Conservation (phyloP, 2,329 filamentous ascomycete genomes). For the Botrytis cinerea region DNA sequence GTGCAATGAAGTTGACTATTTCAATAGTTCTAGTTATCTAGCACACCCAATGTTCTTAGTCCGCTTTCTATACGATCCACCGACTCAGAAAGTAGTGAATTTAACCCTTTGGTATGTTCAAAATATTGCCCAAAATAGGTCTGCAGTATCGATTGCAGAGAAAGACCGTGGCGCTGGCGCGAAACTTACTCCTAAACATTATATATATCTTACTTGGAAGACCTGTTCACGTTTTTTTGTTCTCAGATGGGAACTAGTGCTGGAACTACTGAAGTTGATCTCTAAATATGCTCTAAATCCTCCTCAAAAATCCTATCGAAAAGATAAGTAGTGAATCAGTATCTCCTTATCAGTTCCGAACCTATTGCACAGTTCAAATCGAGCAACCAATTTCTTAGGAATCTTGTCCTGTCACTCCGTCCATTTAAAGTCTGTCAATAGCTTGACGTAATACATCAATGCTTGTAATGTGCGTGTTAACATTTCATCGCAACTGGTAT, state of each 20-base stretch:
- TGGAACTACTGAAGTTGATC: not conserved
- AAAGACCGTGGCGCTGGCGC: not conserved
- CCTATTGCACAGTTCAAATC: not conserved
- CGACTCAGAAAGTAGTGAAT: not conserved
- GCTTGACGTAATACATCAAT: not conserved
- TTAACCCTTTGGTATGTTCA: not conserved
- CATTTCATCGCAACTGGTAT: accelerated
- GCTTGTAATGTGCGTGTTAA: accelerated
- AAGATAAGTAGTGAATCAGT: not conserved
- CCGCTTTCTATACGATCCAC: not conserved
- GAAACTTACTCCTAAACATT: not conserved
- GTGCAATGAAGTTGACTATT: no score
- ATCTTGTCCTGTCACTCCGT: not conserved
- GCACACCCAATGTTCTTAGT: no score
- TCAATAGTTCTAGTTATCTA: no score
- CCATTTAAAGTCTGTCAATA: not conserved
- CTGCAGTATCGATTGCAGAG: not conserved
- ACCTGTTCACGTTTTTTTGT: not conserved
- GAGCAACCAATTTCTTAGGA: not conserved
- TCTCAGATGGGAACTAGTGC: not conserved
- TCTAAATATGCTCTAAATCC: not conserved
- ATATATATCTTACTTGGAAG: no score
- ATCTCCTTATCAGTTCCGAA: not conserved
- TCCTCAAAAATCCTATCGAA: accelerated
- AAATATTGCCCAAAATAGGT: no score